Conservation (phyloP, 495 filamentous ascomycete species). For the Cairneyella variabilis region DNA sequence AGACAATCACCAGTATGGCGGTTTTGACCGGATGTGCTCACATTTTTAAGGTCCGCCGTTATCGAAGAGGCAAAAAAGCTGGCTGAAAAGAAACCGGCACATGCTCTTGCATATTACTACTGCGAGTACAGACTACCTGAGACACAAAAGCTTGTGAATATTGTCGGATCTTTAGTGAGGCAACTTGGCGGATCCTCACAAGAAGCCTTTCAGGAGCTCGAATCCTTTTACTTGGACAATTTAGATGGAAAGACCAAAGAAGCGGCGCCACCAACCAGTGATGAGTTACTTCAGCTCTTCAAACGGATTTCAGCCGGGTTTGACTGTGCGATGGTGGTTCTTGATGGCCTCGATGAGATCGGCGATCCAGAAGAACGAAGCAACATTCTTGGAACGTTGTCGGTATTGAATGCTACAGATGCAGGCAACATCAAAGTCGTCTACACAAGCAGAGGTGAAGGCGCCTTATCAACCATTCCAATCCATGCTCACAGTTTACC, state of each 20-base stretch:
- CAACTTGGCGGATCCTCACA: not conserved
- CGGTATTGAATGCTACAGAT: not conserved
- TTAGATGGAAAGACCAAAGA: not conserved
- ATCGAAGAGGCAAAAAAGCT: slow-evolving; percentile 4
- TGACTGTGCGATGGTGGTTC: slow-evolving; percentile 5
- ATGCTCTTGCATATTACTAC: slow-evolving; percentile 1
- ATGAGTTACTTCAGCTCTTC: too few relatives aligned
- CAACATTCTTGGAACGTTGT: slow-evolving; percentile 2
- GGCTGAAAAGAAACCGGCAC: not conserved
- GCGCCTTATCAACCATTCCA: too few relatives aligned
- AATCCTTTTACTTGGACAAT: not conserved
- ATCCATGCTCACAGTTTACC: too few relatives aligned
- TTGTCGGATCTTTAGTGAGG: slow-evolving; percentile 2
- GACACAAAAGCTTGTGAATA: slow-evolving; percentile 1
- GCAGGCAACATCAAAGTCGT: slow-evolving; percentile 12
- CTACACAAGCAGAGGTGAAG: slow-evolving; percentile 21
- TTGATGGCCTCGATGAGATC: slow-evolving; percentile 9
- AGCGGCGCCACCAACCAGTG: not conserved
- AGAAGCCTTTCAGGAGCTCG: slow-evolving; percentile 3
- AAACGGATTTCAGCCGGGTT: too few relatives aligned
- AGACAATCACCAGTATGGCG: not conserved
- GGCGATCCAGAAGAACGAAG: slow-evolving; percentile 3
- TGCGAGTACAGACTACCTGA: slow-evolving; percentile 7
- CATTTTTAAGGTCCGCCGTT: not conserved
- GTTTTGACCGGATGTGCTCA: not conserved